Percentiles rank a stretch among this genome's conserved stretches.
Conservation (phyloP, 2,329 filamentous ascomycete genomes). For the Talaromyces marneffei region DNA sequence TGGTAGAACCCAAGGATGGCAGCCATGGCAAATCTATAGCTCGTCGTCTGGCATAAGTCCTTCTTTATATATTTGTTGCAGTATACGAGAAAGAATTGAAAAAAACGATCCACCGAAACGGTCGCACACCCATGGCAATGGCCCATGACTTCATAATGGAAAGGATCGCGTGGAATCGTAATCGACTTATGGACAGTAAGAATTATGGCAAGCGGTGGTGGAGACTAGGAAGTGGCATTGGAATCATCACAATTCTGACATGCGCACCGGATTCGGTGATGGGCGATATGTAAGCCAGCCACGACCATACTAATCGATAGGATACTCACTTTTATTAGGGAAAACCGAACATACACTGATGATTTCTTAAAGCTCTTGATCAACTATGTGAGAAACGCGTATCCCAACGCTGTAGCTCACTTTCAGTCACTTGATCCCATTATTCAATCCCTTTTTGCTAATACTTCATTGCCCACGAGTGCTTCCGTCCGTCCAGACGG, state of each 20-base stretch:
- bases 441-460: not conserved
- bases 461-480: not conserved
- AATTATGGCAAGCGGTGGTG: not conserved
- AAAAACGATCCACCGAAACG: not conserved
- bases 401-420: slow-evolving; percentile 3
- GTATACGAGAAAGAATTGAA: not conserved
- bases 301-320: not conserved
- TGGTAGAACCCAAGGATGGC: not conserved
- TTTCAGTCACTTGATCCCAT: not conserved
- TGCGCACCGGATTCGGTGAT: not conserved
- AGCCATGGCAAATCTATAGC: not conserved
- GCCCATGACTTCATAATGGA: not conserved
- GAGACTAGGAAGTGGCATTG: not conserved
- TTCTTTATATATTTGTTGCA: not conserved
- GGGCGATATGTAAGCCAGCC: not conserved
- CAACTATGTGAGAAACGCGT: not conserved
- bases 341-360: not conserved
- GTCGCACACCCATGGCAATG: not conserved
- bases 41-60: not conserved
- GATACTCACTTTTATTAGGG: not conserved
- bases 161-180: not conserved
- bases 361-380: not conserved
- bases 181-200: not conserved
- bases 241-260: not conserved
- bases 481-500: not conserved